Base-by-base conservation (phyloP, 345 rosid species). In the Linum trigynum region DNA sequence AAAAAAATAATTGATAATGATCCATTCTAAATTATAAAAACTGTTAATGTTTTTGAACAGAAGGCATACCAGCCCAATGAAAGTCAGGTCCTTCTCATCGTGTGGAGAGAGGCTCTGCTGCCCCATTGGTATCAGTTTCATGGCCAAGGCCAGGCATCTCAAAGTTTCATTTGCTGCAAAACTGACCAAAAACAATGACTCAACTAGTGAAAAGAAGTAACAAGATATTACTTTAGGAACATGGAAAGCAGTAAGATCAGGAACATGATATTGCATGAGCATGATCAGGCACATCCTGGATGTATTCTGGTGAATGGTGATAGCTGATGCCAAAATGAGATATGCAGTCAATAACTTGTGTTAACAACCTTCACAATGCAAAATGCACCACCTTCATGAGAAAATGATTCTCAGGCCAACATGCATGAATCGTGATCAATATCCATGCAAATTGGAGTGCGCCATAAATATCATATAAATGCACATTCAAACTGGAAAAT, bases 61-160 rank as follows among this genome's bases (percentile, higher is more conserved):
- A 79, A 81, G 76, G 85, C 90, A 83, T 88, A 94, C 97, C 99
- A 94, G 84, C 87, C 97, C 99, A 88, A 94, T 84, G 84, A 94
- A 94, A 51, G 89, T 90, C 76, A 94, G 85, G 74, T 88, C 99
- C 57, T 79, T 90, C 89, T 94, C 99, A 83, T 94, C 86, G 57
- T 87, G 86, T 59, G 76, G 70, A 63, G 96, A 82, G 64, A 90
- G 78, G 73, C 76, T 75, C 71, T 87, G 96, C 75, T 83, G 92
- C 66, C 84, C 89, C 36, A 62, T 59, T 56, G 97, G 91, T 83
- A 88, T 82, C 68, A 81, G 81, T 78, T 94, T 90, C 67, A 90
- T 75, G 69, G 99, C 97, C 73, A 94, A 75, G 63, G 96, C 96
- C 72, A 94, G 69, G 75, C 99, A 94, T 81, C 99, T 84, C 81